These are phyloP conservation scores for Stemphylium lycopersici DNA, from an alignment of 2,329 filamentous ascomycete species.

Conservation along the genomic window DNA sequence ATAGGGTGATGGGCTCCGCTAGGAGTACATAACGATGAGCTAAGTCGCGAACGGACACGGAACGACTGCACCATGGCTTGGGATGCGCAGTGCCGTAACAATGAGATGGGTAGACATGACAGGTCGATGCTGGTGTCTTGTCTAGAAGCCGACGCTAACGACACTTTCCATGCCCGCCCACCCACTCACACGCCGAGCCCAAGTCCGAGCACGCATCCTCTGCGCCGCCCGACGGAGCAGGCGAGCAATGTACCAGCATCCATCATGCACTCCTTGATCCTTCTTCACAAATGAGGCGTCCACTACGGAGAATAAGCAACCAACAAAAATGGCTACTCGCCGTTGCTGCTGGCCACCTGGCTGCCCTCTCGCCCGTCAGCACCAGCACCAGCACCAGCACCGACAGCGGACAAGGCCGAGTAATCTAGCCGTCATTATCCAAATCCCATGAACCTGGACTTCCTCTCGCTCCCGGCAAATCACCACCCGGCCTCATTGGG, in stretches of 20 bases:
- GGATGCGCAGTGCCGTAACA: slow-evolving; percentile 27
- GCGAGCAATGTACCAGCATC: neutral
- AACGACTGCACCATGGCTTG: slow-evolving; percentile 29
- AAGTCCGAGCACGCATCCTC: slow-evolving; percentile 7
- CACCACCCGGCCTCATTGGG: neutral
- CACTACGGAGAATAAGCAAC: slow-evolving; percentile 20
- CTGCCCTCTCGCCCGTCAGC: slow-evolving; percentile 1
- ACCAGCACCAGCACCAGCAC: too few species aligned
- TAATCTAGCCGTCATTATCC: slow-evolving; percentile 23
- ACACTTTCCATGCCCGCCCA: neutral
- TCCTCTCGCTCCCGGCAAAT: slow-evolving; percentile 15
- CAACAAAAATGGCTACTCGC: slow-evolving; percentile 8
- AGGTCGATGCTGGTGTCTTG: slow-evolving; percentile 21
- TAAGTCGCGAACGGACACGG: slow-evolving; percentile 36
- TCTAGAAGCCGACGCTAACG: slow-evolving; percentile 27
- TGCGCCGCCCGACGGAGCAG: too few species aligned
- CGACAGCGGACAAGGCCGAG: neutral
- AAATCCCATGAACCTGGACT: slow-evolving; percentile 18
- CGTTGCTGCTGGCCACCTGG: slow-evolving; percentile 15
- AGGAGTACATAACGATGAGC: slow-evolving; percentile 28
- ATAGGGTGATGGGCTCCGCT: slow-evolving; percentile 29
- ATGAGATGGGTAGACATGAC: slow-evolving; percentile 26
- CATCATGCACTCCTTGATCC: slow-evolving; percentile 22
- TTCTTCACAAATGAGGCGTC: slow-evolving; percentile 12
- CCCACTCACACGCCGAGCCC: slow-evolving; percentile 1